Evolutionary conservation across 2,329 filamentous ascomycete species (phyloP).

Genomic region (Diaporthe australafricana): DNA sequence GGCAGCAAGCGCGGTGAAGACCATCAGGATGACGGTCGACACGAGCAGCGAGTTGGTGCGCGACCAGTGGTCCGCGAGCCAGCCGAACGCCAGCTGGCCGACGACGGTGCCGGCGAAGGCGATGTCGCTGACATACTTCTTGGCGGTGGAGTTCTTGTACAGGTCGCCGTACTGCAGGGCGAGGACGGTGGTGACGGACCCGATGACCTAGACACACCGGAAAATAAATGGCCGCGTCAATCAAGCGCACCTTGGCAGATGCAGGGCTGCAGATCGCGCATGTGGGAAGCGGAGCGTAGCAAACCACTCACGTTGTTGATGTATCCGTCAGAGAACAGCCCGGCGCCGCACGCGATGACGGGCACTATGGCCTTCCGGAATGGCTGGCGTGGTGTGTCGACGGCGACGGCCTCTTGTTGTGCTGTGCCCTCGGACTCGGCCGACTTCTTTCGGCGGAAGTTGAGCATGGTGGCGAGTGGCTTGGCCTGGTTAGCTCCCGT

Average conservation of each 20-base stretch:
- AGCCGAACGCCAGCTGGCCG: constrained; percentile 85
- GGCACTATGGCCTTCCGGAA: constrained; percentile 60
- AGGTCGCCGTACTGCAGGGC: constrained; percentile 72
- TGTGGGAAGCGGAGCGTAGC: too few relatives aligned
- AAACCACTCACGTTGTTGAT: constrained; percentile 78
- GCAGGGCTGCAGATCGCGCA: neutral
- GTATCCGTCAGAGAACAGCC: constrained; percentile 92
- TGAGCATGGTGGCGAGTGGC: constrained; percentile 30
- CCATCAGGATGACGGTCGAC: constrained; percentile 84
- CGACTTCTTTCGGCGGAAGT: constrained; percentile 33
- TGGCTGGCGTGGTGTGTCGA: constrained; percentile 16
- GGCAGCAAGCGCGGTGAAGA: constrained; percentile 85
- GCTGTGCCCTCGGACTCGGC: constrained; percentile 22
- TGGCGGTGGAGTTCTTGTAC: constrained; percentile 77
- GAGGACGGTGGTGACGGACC: constrained; percentile 85
- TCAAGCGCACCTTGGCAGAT: constrained; percentile 22
- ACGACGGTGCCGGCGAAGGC: constrained; percentile 89
- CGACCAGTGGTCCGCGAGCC: constrained; percentile 85
- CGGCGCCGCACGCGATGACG: constrained; percentile 88
- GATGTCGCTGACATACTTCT: constrained; percentile 77
- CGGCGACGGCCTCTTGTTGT: neutral
- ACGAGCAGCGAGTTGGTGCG: constrained; percentile 84
- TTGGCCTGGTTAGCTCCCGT: too few relatives aligned
- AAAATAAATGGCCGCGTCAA: too few relatives aligned
- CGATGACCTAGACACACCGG: constrained; percentile 83